Conservation (phyloP, 768 basidiomycete species). For the Lactifluus echinatus region DNA sequence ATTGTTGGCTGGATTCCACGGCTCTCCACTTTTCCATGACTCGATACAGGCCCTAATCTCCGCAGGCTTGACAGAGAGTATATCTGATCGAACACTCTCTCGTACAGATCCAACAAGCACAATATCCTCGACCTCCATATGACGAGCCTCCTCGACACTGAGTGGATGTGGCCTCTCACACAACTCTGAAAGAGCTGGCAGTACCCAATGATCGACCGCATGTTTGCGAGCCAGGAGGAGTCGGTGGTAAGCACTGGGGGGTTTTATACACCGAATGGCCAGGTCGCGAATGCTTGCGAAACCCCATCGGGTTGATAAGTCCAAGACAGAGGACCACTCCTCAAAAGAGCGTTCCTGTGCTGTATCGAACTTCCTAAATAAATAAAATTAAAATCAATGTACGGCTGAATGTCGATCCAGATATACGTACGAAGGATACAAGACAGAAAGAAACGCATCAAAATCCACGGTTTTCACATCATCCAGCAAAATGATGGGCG, state of each 20-base stretch:
- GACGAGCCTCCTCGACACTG: slow-evolving; percentile 8
- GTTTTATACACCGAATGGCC: neutral
- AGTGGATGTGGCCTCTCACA: slow-evolving; percentile 9
- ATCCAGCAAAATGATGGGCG: neutral
- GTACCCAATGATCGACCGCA: slow-evolving; percentile 10
- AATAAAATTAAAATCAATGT: neutral
- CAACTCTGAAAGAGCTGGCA: slow-evolving; percentile 1
- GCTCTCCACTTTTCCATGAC: neutral
- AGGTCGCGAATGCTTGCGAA: slow-evolving; percentile 12
- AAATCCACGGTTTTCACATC: slow-evolving; percentile 11
- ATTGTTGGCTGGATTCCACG: no score
- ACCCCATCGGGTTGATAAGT: slow-evolving; percentile 14
- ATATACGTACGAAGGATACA: slow-evolving; percentile 14
- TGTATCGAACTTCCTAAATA: slow-evolving; percentile 7
- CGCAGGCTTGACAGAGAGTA: neutral
- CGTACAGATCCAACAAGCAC: slow-evolving; percentile 6
- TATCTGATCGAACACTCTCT: slow-evolving; percentile 6
- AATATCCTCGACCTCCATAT: slow-evolving; percentile 8
- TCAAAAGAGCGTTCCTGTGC: slow-evolving; percentile 2
- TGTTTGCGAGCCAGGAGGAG: slow-evolving; percentile 6
- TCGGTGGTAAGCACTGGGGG: neutral
- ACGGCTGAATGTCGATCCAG: neutral
- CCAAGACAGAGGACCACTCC: slow-evolving; percentile 14
- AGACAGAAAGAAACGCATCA: slow-evolving; percentile 12
- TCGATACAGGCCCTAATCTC: neutral